These are phyloP conservation scores for Croton laevigatus DNA, from an alignment of 441 rosid species.

Conservation along the genomic window DNA sequence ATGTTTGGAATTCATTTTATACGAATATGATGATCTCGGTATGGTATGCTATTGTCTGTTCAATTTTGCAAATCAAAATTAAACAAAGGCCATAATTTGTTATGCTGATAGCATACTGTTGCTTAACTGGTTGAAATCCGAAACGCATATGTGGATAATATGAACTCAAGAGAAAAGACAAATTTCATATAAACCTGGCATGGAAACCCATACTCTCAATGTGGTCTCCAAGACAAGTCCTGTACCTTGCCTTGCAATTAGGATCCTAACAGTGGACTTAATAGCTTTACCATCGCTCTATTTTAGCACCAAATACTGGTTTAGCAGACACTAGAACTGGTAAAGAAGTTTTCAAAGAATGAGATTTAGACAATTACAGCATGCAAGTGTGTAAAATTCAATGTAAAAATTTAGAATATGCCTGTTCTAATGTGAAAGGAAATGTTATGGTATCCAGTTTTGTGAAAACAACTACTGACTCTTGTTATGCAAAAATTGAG, in stretches of 20 bases:
- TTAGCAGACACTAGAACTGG: not conserved
- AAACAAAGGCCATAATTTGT: not conserved
- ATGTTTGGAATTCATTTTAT: not conserved
- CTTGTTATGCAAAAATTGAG: no score
- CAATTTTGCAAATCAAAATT: not conserved
- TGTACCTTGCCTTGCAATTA: not conserved
- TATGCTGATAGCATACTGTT: constrained; percentile 1
- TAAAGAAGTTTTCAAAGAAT: not conserved
- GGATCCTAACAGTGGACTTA: not conserved
- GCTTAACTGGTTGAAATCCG: no score
- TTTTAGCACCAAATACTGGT: not conserved
- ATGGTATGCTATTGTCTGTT: not conserved
- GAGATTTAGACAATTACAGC: not conserved
- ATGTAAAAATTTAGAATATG: not conserved
- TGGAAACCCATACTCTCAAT: no score
- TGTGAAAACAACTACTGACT: no score
- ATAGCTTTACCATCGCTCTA: not conserved
- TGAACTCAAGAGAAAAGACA: not conserved
- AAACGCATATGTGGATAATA: not conserved
- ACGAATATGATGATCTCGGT: not conserved
- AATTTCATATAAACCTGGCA: not conserved
- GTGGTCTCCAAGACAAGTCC: no score
- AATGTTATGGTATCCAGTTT: not conserved
- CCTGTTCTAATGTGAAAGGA: not conserved
- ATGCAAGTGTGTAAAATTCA: not conserved